These are phyloP conservation scores for Phytophthora foliorum DNA, from an alignment of 352 stramenopile genomes.

Conservation along the genomic window DNA sequence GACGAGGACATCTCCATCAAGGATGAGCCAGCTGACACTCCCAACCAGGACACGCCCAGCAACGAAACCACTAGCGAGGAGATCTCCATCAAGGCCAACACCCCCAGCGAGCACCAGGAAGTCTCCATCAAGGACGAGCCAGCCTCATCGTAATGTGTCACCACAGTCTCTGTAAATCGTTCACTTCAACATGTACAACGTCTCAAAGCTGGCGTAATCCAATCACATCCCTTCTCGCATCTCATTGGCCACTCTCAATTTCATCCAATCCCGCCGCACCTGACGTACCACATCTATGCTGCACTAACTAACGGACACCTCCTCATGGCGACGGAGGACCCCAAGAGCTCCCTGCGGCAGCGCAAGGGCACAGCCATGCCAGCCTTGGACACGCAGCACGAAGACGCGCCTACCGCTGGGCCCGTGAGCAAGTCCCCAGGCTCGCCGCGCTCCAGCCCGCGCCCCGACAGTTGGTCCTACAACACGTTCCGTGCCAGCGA, in stretches of 20 bases:
- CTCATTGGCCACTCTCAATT: background rate
- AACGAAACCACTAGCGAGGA: background rate
- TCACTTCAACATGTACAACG: slow-evolving; percentile 4
- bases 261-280: background rate
- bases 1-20: slow-evolving; percentile 5
- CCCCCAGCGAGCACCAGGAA: background rate
- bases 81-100: background rate
- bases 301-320: background rate
- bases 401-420: background rate
- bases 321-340: slow-evolving; percentile 18
- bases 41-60: background rate
- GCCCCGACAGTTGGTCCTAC: slow-evolving; percentile 41
- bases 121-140: slow-evolving; percentile 14
- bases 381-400: slow-evolving; percentile 13
- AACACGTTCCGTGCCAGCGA: slow-evolving; percentile 77
- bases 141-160: slow-evolving; percentile 7
- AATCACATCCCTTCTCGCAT: background rate
- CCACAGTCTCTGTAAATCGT: slow-evolving; percentile 15
- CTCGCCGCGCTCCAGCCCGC: slow-evolving; percentile 27
- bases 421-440: background rate
- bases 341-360: slow-evolving; percentile 20
- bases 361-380: slow-evolving; percentile 24
- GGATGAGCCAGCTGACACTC: slow-evolving; percentile 1
- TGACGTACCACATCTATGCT: background rate
- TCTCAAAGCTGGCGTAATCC: background rate